Evolutionary conservation across 441 rosid species (phyloP), one percentile per base, ranked within the genome.

Genomic region (Populus hybrid): DNA sequence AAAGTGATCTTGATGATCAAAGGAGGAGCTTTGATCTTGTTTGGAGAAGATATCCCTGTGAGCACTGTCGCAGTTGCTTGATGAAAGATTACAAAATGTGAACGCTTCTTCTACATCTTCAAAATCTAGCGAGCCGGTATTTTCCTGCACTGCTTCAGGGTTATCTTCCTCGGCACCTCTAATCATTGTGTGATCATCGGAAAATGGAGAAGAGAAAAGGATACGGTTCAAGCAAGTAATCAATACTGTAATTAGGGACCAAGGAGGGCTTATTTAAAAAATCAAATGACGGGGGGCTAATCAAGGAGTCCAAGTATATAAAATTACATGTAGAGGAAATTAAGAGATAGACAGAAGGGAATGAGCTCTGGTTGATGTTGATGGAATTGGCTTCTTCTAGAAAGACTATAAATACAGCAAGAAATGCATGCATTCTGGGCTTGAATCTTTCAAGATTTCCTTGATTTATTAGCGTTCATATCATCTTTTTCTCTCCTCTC

Each of bases 81-180:
- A 46, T 1, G 85, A 90, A 35, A 88, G 88, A 80, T 90, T 89
- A 18, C 85, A 86, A 18, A 89, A 79, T 10, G 92, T 87, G 26
- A 89, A 86, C 11, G 86, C 78, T 21, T 89, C 88, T 64, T 85
- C 88, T 11, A 34, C 75, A 5, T 81, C 81, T 1, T 71, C 75
- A 18, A 21, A 38, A 18, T 74, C 78, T 54, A 69, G 66, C 38
- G 16, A 54, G 32, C 5, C 5, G 10, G 24, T 26, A 2, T 23
- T 76, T 72, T 63, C 71, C 36, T 35, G 59, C 5, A 61, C 40
- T 72, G 64, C 23, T 24, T 28, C 46, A 34, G 42, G 40, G 40
- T 46, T n/a, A 23, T 20, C 28, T 23, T 61, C 74, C 21, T 57
- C 21, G 74, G 54, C 24, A 8, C 64, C 50, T 40, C 1, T 26